A percentile compares a stretch with the other conserved stretches of the same genome.
These are phyloP conservation scores for Blastobotrys capitulatus DNA, from an alignment of 1,139 yeast genomes.

Conservation along the genomic window DNA sequence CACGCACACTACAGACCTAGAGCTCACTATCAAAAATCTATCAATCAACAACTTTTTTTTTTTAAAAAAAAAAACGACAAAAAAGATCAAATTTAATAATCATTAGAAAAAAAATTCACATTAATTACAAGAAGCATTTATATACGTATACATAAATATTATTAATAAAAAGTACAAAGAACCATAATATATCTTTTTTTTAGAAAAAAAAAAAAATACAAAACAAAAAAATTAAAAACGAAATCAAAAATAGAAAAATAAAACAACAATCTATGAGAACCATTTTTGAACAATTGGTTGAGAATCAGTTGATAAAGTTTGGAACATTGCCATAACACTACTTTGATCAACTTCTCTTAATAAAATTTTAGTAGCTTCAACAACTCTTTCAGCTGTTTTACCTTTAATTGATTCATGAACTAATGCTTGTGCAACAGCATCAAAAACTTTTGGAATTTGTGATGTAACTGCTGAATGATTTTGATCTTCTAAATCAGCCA, in stretches of 20 bases:
- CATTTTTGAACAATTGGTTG: conserved; percentile 53
- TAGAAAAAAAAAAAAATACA: background rate
- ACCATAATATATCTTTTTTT: too few relatives aligned
- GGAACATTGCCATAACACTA: conserved; percentile 61
- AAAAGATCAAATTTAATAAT: too few relatives aligned
- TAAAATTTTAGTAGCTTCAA: conserved; percentile 46
- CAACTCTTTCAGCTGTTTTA: conserved; percentile 59
- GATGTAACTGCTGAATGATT: conserved; percentile 57
- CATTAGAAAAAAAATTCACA: too few relatives aligned
- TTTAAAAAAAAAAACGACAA: too few relatives aligned
- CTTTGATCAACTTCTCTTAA: conserved; percentile 46
- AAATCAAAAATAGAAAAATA: background rate
- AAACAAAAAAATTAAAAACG: conserved; percentile 1
- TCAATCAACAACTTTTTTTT: too few relatives aligned
- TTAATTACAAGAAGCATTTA: too few relatives aligned
- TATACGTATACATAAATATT: too few relatives aligned
- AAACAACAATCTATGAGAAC: conserved; percentile 13
- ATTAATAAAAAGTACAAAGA: too few relatives aligned
- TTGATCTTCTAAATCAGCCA: conserved; percentile 66
- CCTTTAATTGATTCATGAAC: conserved; percentile 65
- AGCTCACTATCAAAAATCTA: too few relatives aligned
- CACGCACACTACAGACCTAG: too few relatives aligned
- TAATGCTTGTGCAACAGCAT: conserved; percentile 72
- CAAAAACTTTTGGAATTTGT: conserved; percentile 62
- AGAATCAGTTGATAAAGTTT: conserved; percentile 56